These are phyloP conservation scores for Leptographium flavum DNA, from an alignment of 2,329 filamentous ascomycete genomes.

Conservation along the genomic window DNA sequence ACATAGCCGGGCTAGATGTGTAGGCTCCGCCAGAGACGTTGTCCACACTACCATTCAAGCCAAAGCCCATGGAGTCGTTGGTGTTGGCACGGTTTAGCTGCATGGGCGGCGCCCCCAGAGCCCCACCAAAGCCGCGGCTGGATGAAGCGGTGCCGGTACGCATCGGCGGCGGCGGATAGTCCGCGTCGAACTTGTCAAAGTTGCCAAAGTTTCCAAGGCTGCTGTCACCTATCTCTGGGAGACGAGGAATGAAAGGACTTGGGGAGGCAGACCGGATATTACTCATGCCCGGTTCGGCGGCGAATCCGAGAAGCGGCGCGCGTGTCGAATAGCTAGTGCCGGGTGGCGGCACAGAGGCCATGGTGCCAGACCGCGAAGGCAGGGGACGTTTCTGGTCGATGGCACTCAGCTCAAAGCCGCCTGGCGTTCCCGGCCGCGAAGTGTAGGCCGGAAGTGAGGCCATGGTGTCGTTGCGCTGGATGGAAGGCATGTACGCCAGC, in stretches of 20 bases:
- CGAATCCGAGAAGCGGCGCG: conserved; percentile 16
- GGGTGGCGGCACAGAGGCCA: conserved; percentile 12
- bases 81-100: conserved; percentile 14
- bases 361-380: conserved; percentile 20
- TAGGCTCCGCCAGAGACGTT: conserved; percentile 3
- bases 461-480: conserved; percentile 46
- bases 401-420: conserved; percentile 35
- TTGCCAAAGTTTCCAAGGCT: not conserved
- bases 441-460: conserved; percentile 48
- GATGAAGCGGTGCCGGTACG: conserved; percentile 14
- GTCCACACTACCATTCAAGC: not conserved
- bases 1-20: conserved; percentile 12
- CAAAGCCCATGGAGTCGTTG: conserved; percentile 6
- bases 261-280: conserved; percentile 15
- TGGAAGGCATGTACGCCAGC: conserved; percentile 41
- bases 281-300: conserved; percentile 17
- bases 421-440: conserved; percentile 42
- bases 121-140: conserved; percentile 13
- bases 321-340: conserved; percentile 15
- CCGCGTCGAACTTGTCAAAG: no score
- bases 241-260: conserved; percentile 10
- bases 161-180: conserved; percentile 2
- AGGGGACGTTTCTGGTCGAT: conserved; percentile 35
- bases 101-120: not conserved
- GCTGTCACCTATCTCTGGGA: conserved; percentile 1